Base-by-base conservation (phyloP, 164 flowering plant genomes). In the Dillenia suffruticosa region DNA sequence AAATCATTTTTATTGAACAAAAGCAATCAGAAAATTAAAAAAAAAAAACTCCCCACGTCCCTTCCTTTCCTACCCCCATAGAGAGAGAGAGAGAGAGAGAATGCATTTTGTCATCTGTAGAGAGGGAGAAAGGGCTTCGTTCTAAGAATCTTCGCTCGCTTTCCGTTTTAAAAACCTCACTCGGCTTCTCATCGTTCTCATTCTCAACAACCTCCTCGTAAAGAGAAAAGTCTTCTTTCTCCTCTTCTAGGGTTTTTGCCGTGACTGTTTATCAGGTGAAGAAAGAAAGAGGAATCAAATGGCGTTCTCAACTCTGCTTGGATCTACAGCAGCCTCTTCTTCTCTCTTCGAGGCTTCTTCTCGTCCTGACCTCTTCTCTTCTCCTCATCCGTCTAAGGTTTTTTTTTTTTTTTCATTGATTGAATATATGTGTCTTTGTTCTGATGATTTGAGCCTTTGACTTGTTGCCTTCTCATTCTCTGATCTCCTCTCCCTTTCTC, bases 231-330 rank as follows among this genome's bases (percentile, higher is more conserved):
- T 32, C 40, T 32, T 62, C 13, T 46, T 61, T 46, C 51, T 61
- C 10, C 54, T 49, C 60, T 62, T 62, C 45, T 72, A 55, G 64
- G 64, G 57, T 62, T 51, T 58, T n/a, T 3, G 48, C 3, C 9
- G 8, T n/a, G 5, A 26, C 12, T 22, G 22, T 46, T 46, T 10
- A 19, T 44, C 45, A 17, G 15, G 17, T 52, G 46, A 44, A 51
- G 44, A 50, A 46, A 59, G 10, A 15, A 2, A 14, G 10, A 47
- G 60, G n/a, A 50, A 59, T 17, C 12, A 46, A 32, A 75, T 76
- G 81, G 78, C 80, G 40, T 56, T 64, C 44, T 73, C 74, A 12
- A 68, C 76, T 64, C 60, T 75, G 51, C 45, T 80, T 67, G 71
- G 79, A 80, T 77, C 79, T 61, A 63, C 81, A 10, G 24, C 75